Evolutionary conservation across 2,329 filamentous ascomycete genomes (phyloP), one percentile per base, ranked within the genome.

Genomic region (Calonectria montana): DNA sequence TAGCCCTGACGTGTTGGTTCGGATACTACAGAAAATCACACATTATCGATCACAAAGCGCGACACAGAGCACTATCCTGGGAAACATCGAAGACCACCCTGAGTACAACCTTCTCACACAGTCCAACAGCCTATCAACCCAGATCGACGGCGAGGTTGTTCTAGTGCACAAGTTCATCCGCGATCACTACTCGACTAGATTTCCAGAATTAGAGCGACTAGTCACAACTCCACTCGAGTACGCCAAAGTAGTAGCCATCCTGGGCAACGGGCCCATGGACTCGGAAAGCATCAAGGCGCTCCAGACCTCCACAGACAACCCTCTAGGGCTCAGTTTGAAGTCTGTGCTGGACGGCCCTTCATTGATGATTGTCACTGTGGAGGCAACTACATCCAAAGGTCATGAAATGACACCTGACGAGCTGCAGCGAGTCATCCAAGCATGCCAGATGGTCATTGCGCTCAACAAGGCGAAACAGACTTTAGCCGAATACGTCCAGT

Each of bases 161-260:
- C 90, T 97, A 9, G 94, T 98, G 25, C 97, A 99, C 88, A 99
- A 99, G 85, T 97, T 95, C 83, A 95, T 98, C 71, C 91, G 96
- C 80, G 97, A 99, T 80, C 95, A 98, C 84, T 99, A 99, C 85
- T 98, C 96, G 12, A 89, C 94, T 21, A 91, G 96, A 72, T 99
- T 98, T 80, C 96, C 97, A 0, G 96, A 98, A 83, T 90, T 99
- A 47, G 97, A 99, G 83, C 90, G 90, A 23, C 90, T 99, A 39
- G 93, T 99, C 72, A 95, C 94, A 69, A 98, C 96, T 79, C 95
- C 97, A 1, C 89, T 98, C 63, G 95, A 98, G 81, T 99, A 98
- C 84, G 95, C 96, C 31, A 98, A 97, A 86, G 94, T 97, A 0
- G 97, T 98, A 10, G 92, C 94, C 4, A 97, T 98, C 75, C 90